Percentiles rank a stretch among this genome's conserved stretches.
phyloP scores from a whole-genome alignment of 2,329 filamentous ascomycete genomes.

The Talaromyces sp. region DNA sequence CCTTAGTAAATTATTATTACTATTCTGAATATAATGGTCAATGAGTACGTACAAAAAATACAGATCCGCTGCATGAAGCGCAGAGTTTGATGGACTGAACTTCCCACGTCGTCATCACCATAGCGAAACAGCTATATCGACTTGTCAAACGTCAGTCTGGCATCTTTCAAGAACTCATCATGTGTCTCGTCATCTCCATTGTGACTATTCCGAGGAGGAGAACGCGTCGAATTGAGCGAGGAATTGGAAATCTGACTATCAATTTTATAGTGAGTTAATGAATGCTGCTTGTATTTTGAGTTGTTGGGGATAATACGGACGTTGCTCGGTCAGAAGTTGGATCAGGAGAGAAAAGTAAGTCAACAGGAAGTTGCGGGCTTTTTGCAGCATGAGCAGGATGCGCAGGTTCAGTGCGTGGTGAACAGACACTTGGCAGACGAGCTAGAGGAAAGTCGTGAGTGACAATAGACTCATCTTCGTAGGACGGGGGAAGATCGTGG shows the following conservation, averaged over 20 bases:
- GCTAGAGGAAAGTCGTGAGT: not conserved
- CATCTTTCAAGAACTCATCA: not conserved
- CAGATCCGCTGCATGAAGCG: not conserved
- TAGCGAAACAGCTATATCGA: not conserved
- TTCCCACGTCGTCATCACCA: not conserved
- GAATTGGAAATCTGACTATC: not conserved
- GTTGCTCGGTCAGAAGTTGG: not conserved
- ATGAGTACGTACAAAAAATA: constrained; percentile 3
- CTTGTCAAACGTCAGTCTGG: not conserved
- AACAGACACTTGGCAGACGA: not conserved
- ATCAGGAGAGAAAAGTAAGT: not conserved
- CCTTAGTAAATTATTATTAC: too few species aligned
- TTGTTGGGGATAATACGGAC: not conserved
- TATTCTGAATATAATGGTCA: not conserved
- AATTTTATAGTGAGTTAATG: not conserved
- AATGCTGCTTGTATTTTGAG: not conserved
- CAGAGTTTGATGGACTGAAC: not conserved
- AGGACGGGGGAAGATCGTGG: constrained; percentile 2
- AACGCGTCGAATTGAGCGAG: not conserved
- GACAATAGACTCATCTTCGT: not conserved
- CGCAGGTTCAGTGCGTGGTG: not conserved
- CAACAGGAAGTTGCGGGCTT: not conserved
- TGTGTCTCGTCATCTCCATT: not conserved
- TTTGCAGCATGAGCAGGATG: not conserved
- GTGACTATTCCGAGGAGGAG: not conserved